phyloP scores from a whole-genome alignment of 139 green algal genomes.

The Tetradesmus obliquus region DNA sequence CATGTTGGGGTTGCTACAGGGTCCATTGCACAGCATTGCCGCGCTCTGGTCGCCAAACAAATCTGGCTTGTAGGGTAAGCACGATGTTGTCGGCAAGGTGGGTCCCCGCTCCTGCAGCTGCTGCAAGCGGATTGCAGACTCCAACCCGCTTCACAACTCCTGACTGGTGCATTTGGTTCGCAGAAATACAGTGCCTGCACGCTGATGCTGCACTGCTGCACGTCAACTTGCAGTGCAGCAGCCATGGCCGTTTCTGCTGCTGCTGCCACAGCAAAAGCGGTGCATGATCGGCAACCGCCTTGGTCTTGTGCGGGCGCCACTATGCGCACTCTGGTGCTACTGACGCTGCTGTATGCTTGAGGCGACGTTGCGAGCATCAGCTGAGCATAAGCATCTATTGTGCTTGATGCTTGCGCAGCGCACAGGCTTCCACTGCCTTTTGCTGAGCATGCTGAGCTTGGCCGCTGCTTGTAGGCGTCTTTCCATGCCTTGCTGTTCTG shows the following conservation, averaged over 20 bases:
- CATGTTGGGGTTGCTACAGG: background rate
- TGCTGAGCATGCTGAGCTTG: background rate
- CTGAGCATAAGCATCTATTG: background rate
- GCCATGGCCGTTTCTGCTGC: conserved; percentile 20
- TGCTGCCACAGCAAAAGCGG: background rate
- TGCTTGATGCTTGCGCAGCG: background rate
- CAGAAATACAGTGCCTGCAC: conserved; percentile 16
- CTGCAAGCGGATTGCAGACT: background rate
- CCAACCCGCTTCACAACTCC: background rate
- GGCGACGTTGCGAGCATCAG: too few species aligned
- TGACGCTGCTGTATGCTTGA: background rate
- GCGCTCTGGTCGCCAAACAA: background rate
- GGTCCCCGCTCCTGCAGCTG: background rate
- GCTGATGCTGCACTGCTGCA: background rate
- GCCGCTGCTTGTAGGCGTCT: background rate
- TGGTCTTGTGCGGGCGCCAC: background rate
- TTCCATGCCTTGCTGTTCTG: too few species aligned
- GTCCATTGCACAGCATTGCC: background rate
- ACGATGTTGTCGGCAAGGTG: background rate
- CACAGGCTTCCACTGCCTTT: background rate
- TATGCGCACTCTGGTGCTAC: background rate
- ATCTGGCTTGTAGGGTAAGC: background rate
- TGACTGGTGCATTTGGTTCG: background rate
- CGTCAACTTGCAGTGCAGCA: background rate
- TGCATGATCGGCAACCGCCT: background rate